Base-by-base conservation (phyloP, 2,329 filamentous ascomycete genomes). In the Gyromitra esculenta region DNA sequence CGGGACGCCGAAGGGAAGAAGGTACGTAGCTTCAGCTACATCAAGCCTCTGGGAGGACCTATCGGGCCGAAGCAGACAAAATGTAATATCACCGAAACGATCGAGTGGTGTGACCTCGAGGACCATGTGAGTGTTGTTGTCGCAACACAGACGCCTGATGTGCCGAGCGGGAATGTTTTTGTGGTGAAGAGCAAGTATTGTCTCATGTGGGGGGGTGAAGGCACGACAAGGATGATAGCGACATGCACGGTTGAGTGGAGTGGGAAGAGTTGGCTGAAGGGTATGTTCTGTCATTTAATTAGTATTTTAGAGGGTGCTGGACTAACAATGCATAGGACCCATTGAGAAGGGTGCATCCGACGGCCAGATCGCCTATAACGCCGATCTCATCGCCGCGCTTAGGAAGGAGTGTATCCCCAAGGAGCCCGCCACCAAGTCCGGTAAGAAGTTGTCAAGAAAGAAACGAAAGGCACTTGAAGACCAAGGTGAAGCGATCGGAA, bases 251-350 rank as follows among this genome's bases (percentile, higher is more conserved):
- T 97, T 56, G 96, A 99, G 82, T 99, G 96, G 96, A 91, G 91
- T 2, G 94, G 94, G 81, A 99, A 98, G 87, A 97, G 94, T 85
- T 99, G 96, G 96, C 85, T 99, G 59, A 97, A 96, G 86, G 93
- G 94, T 96, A 86, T 82, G 86, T 82, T 77, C 4, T 7, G 4
- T 13, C 45, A 15, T 18, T 57, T 35, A 62, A 50, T 72, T 45
- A 15, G 43, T 45, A 2, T 65, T 31, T 39, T 59, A 62, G 48
- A 66, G 79, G 41, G 78, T 71, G 43, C 39, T 70, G 31, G 39
- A 59, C 37, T 63, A 82, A 76, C 81, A 54, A 59, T 64, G 73
- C 72, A 60, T 79, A 97, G 94, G 92, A 78, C 92, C 96, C 1
- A 99, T 99, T 80, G 96, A 99, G 83, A 97, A 97, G 83, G 95